A percentile compares a stretch with the other conserved stretches of the same genome.
Conservation (phyloP, 345 rosid genomes). For the Triadica sebifera region DNA sequence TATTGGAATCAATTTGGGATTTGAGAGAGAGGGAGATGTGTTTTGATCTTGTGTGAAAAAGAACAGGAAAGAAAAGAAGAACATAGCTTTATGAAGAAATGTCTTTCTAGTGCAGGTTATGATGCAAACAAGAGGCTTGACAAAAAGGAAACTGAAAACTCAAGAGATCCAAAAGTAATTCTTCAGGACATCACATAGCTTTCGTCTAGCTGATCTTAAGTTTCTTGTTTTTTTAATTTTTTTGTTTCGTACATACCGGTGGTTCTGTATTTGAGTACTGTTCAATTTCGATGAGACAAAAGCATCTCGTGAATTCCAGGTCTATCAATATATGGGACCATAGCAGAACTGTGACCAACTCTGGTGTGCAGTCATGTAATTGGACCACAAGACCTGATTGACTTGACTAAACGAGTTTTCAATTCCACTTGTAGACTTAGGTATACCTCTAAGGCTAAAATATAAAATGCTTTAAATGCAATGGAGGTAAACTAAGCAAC, state of each 20-base stretch:
- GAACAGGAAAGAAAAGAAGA: no score
- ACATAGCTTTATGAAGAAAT: background rate
- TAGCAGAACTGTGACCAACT: background rate
- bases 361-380: background rate
- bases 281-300: background rate
- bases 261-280: background rate
- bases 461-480: background rate
- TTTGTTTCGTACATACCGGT: background rate
- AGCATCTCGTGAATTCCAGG: background rate
- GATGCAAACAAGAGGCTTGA: background rate
- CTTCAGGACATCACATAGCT: background rate
- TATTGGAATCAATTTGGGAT: background rate
- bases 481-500: background rate
- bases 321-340: background rate
- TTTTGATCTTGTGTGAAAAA: background rate
- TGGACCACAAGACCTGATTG: background rate
- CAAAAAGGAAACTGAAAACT: background rate
- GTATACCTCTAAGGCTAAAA: background rate
- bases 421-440: background rate
- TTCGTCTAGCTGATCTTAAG: background rate
- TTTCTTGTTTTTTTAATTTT: no score
- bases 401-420: background rate
- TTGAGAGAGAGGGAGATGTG: background rate
- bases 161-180: background rate
- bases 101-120: background rate